Percentiles rank a stretch among this genome's conserved stretches.
Evolutionary conservation across 1,284 basidiomycete genomes (phyloP).

Genomic region (Agaricales sp.): DNA sequence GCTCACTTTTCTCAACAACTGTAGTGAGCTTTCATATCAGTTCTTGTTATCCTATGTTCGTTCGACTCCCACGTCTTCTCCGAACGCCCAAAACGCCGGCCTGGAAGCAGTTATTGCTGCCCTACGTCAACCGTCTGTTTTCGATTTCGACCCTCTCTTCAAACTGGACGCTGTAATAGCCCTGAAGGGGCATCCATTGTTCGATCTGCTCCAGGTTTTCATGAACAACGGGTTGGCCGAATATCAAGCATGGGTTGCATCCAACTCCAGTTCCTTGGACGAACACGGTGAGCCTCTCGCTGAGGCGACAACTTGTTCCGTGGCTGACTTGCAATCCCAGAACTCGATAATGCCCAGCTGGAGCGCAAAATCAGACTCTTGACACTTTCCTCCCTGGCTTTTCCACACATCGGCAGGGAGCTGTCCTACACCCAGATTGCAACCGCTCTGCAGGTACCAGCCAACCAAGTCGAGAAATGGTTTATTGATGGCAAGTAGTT

Average conservation of each 20-base stretch:
- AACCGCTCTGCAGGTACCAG: constrained; percentile 54
- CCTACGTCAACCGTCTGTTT: constrained; percentile 59
- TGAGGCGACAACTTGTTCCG: no score
- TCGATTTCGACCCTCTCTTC: constrained; percentile 79
- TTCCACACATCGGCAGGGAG: constrained; percentile 67
- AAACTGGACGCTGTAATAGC: constrained; percentile 64
- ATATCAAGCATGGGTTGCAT: constrained; percentile 51
- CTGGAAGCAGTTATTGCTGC: constrained; percentile 57
- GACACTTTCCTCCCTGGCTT: constrained; percentile 70
- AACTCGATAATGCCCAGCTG: constrained; percentile 45
- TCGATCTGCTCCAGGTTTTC: constrained; percentile 64
- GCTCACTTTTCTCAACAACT: constrained; percentile 1
- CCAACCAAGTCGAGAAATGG: constrained; percentile 78
- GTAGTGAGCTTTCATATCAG: constrained; percentile 49
- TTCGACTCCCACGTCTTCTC: constrained; percentile 43
- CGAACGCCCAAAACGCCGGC: constrained; percentile 40
- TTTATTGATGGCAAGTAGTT: constrained; percentile 74
- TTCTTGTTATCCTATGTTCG: constrained; percentile 55
- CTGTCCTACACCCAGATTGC: constrained; percentile 71
- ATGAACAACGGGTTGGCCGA: constrained; percentile 57
- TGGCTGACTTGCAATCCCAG: constrained; percentile 18
- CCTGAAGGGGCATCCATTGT: constrained; percentile 59
- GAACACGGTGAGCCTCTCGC: constrained; percentile 44
- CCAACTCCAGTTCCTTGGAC: constrained; percentile 40
- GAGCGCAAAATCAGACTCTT: constrained; percentile 79